These are phyloP conservation scores for Phialophora chinensis DNA, from an alignment of 2,329 filamentous ascomycete genomes.

Conservation along the genomic window DNA sequence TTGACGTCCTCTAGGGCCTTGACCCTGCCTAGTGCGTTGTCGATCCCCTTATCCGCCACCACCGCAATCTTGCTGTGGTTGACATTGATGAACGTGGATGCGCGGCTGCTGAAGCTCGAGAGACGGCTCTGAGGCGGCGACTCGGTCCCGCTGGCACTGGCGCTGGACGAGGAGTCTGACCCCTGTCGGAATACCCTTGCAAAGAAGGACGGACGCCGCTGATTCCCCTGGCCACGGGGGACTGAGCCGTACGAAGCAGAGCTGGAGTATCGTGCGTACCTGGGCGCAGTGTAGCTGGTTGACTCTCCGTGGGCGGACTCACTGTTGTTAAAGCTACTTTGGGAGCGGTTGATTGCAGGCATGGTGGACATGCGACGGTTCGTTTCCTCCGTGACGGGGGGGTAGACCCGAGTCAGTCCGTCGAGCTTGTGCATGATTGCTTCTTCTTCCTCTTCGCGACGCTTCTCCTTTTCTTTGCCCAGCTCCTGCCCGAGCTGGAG, in stretches of 20 bases:
- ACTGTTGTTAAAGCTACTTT: conserved; percentile 3
- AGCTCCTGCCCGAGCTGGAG: conserved; percentile 9
- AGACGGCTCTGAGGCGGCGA: conserved; percentile 10
- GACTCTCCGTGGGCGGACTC: not conserved
- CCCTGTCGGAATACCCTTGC: conserved; percentile 7
- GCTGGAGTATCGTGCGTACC: conserved; percentile 8
- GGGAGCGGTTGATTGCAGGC: not conserved
- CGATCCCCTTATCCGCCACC: not conserved
- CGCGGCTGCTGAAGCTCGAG: conserved; percentile 9
- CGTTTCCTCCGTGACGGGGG: not conserved
- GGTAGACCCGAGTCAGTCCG: conserved; percentile 1
- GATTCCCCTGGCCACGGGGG: not conserved
- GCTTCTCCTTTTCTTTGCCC: conserved; percentile 8
- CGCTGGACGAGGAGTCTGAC: not conserved
- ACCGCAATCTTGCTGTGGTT: conserved; percentile 4
- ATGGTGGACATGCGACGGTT: conserved; percentile 5
- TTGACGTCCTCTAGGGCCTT: conserved; percentile 2
- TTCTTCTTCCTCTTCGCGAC: conserved; percentile 8
- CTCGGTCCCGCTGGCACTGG: not conserved
- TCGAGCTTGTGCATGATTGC: conserved; percentile 8
- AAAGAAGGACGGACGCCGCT: conserved; percentile 2
- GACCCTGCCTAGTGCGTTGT: not conserved
- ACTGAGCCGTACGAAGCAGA: not conserved
- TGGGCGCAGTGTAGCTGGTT: not conserved
- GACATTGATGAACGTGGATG: not conserved